phyloP scores from a whole-genome alignment of 495 filamentous ascomycete genomes.

The Aeminium ludgeri region DNA sequence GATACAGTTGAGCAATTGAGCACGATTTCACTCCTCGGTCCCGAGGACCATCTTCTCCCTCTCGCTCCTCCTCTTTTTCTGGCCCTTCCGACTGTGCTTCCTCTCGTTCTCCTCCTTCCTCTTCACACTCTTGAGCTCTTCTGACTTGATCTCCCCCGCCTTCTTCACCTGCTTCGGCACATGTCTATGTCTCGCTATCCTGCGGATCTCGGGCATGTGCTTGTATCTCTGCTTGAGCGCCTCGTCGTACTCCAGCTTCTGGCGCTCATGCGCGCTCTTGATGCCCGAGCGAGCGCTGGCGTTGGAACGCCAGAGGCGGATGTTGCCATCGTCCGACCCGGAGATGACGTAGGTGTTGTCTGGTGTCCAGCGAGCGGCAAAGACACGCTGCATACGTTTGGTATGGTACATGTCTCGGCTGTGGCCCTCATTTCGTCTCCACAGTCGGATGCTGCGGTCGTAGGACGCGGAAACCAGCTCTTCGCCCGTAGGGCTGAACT shows the following conservation, averaged over 20 bases:
- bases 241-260: constrained; percentile 83
- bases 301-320: constrained; percentile 78
- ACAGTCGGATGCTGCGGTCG: constrained; percentile 64
- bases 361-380: constrained; percentile 66
- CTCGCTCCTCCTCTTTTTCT: constrained; percentile 57
- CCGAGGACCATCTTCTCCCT: constrained; percentile 85
- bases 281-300: constrained; percentile 75
- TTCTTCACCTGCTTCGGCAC: constrained; percentile 92
- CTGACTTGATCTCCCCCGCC: constrained; percentile 86
- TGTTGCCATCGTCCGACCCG: constrained; percentile 83
- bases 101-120: constrained; percentile 84
- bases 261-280: constrained; percentile 64
- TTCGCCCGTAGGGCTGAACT: constrained; percentile 86
- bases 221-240: constrained; percentile 66
- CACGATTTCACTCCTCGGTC: constrained; percentile 40
- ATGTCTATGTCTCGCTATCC: constrained; percentile 82
- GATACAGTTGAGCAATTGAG: too few species aligned
- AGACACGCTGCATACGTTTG: constrained; percentile 93
- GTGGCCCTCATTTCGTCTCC: constrained; percentile 63
- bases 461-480: constrained; percentile 86
- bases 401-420: constrained; percentile 93
- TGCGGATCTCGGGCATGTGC: constrained; percentile 90
- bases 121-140: constrained; percentile 76
- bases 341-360: constrained; percentile 77
- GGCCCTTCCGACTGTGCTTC: constrained; percentile 68